Evolutionary conservation across 148 eudicot species (phyloP), one percentile per base, ranked within the genome.

Genomic region (Nepenthes gracilis): DNA sequence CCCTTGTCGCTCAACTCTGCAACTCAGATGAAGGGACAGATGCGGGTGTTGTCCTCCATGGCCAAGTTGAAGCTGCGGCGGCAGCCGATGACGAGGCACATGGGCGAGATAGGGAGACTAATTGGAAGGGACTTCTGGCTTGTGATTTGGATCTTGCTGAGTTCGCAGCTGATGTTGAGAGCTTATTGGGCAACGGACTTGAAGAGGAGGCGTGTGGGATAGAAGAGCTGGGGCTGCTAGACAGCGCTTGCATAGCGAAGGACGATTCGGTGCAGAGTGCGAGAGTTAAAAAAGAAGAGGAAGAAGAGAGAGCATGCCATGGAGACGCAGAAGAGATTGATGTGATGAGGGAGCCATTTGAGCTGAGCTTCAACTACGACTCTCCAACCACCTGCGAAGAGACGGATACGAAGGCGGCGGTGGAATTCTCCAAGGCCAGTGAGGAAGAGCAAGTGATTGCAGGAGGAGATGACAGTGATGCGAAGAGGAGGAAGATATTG

Each of bases 161-260:
- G 10, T 91, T 91, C 50, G 93, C 90, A 0, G 96, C 88, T 2
- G 93, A 91, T 61, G 90, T 91, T 5, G 93, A 91, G 72, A 83
- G 80, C 55, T 67, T 91, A 37, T 37, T 91, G 5, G 97, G 97
- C 1, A 81, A 83, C 71, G 87, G 89, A 13, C 77, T 87, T 1
- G 93, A 85, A 33, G 81, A 80, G 7, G 88, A 81, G 50, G 58
- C 80, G 1, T 80, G 78, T 33, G 86, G 83, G 38, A 91, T 91
- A 61, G 81, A 87, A 64, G 83, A 77, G 11, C 67, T 91, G 35
- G 90, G 96, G 12, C 47, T 91, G 5, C 47, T 81, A 43, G 78
- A 74, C 56, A 3, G 47, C 6, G 9, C 15, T 14, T 51, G 66
- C 4, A 57, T 48, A 47, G 67, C 65, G 51, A 62, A 62, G 10